A percentile compares a stretch with the other conserved stretches of the same genome.
These are phyloP conservation scores for Aspergillus saccharolyticus DNA, from an alignment of 495 filamentous ascomycete genomes.

Conservation along the genomic window DNA sequence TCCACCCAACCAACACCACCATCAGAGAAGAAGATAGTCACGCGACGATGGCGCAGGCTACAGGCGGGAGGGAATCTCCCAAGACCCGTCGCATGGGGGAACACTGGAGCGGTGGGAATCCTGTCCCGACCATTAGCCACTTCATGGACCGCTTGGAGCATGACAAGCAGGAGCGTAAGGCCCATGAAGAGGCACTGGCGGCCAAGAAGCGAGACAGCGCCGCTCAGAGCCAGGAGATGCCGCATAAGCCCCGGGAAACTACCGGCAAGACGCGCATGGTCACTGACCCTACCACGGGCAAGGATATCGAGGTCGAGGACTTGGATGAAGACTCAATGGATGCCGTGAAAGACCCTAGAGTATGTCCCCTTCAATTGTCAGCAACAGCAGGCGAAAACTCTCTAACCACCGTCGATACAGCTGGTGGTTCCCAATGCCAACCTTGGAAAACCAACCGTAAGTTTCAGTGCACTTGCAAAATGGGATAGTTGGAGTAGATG, in stretches of 20 bases:
- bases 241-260: constrained; percentile 39
- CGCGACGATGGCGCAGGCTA: constrained; percentile 23
- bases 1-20: neutral
- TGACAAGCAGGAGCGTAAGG: constrained; percentile 72
- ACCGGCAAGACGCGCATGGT: constrained; percentile 61
- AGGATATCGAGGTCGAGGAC: constrained; percentile 83
- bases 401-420: constrained; percentile 35
- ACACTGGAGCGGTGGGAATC: constrained; percentile 53
- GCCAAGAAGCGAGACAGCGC: constrained; percentile 35
- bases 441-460: constrained; percentile 63
- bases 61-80: constrained; percentile 17
- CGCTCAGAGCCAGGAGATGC: constrained; percentile 36
- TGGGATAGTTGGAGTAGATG: constrained; percentile 1
- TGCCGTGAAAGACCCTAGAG: constrained; percentile 61
- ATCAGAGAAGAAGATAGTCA: neutral
- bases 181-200: constrained; percentile 53
- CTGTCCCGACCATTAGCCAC: constrained; percentile 79
- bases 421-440: constrained; percentile 90
- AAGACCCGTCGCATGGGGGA: constrained; percentile 33
- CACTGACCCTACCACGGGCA: constrained; percentile 82
- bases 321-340: constrained; percentile 65
- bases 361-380: constrained; percentile 29
- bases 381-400: neutral
- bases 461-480: constrained; percentile 14
- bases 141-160: constrained; percentile 74